Conservation (phyloP, 2,329 filamentous ascomycete species). For the Talaromyces sp. region DNA sequence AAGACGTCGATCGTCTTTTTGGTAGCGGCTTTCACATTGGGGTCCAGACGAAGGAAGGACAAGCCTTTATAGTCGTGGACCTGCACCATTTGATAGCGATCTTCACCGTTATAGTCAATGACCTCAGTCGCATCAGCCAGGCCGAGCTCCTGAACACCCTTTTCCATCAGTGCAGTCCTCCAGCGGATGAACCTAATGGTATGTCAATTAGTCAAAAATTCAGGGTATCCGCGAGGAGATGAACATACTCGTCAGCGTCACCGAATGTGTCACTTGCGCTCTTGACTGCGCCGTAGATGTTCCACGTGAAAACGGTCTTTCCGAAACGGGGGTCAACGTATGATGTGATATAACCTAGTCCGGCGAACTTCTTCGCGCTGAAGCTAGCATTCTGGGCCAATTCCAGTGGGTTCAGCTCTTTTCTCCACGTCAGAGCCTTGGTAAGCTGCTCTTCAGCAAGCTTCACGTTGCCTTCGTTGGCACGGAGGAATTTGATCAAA, state of each 20-base stretch:
- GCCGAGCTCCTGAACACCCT: slow-evolving; percentile 68
- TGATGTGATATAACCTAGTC: slow-evolving; percentile 74
- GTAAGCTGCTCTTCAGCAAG: slow-evolving; percentile 72
- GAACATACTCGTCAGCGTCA: slow-evolving; percentile 67
- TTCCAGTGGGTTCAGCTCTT: slow-evolving; percentile 64
- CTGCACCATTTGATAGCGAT: slow-evolving; percentile 87
- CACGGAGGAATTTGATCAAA: slow-evolving; percentile 88
- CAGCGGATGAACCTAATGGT: slow-evolving; percentile 71
- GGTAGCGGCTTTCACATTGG: slow-evolving; percentile 67
- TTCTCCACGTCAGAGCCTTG: slow-evolving; percentile 77
- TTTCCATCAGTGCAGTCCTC: slow-evolving; percentile 87
- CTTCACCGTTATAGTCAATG: slow-evolving; percentile 54
- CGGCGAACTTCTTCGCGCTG: slow-evolving; percentile 64
- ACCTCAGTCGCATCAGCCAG: slow-evolving; percentile 66
- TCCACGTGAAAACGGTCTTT: slow-evolving; percentile 71
- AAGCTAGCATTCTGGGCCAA: slow-evolving; percentile 59
- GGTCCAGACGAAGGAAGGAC: slow-evolving; percentile 77
- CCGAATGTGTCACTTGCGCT: slow-evolving; percentile 75
- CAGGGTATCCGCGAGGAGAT: not conserved
- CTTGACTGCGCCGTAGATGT: slow-evolving; percentile 86
- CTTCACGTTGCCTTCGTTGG: slow-evolving; percentile 70
- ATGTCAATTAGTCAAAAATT: not conserved
- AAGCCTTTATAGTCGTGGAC: slow-evolving; percentile 89
- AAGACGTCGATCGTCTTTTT: slow-evolving; percentile 78
- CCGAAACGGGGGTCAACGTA: slow-evolving; percentile 53